Conservation (phyloP, 2,329 filamentous ascomycete genomes). For the Chaetomium globosum region DNA sequence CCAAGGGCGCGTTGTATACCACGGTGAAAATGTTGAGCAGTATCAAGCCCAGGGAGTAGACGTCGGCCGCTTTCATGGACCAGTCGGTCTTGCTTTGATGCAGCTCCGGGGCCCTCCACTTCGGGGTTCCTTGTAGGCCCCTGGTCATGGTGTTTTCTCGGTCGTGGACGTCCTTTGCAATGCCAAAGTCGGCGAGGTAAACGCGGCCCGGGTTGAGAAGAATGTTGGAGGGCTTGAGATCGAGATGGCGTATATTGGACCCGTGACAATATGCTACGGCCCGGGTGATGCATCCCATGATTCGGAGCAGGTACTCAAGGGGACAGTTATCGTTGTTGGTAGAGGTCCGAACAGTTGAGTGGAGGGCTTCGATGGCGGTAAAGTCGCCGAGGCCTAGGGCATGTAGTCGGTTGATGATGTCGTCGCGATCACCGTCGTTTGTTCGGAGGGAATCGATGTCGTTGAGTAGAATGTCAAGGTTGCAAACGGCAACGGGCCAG, state of each 20-base stretch:
- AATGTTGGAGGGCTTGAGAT: slow-evolving; percentile 54
- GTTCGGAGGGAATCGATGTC: slow-evolving; percentile 49
- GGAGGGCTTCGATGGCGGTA: slow-evolving; percentile 41
- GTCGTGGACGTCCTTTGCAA: slow-evolving; percentile 51
- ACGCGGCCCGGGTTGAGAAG: slow-evolving; percentile 50
- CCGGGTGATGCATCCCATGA: slow-evolving; percentile 51
- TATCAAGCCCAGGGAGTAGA: slow-evolving; percentile 53
- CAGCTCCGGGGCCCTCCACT: slow-evolving; percentile 52
- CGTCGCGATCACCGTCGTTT: slow-evolving; percentile 46
- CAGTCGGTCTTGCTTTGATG: slow-evolving; percentile 44
- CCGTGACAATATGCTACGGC: slow-evolving; percentile 49
- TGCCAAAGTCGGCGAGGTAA: slow-evolving; percentile 55
- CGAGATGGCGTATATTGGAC: slow-evolving; percentile 50
- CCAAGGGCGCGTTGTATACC: slow-evolving; percentile 46
- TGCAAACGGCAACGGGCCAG: slow-evolving; percentile 53
- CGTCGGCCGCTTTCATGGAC: slow-evolving; percentile 53
- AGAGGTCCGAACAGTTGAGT: slow-evolving; percentile 28
- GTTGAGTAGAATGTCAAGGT: slow-evolving; percentile 47
- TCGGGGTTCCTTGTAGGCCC: slow-evolving; percentile 47
- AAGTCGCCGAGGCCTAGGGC: slow-evolving; percentile 46
- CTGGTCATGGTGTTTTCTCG: slow-evolving; percentile 51
- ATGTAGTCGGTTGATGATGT: slow-evolving; percentile 46
- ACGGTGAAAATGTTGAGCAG: slow-evolving; percentile 50
- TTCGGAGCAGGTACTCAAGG: slow-evolving; percentile 47
- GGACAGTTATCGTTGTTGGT: slow-evolving; percentile 40